phyloP scores from a whole-genome alignment of 768 basidiomycete species.

The Trametes maxima region DNA sequence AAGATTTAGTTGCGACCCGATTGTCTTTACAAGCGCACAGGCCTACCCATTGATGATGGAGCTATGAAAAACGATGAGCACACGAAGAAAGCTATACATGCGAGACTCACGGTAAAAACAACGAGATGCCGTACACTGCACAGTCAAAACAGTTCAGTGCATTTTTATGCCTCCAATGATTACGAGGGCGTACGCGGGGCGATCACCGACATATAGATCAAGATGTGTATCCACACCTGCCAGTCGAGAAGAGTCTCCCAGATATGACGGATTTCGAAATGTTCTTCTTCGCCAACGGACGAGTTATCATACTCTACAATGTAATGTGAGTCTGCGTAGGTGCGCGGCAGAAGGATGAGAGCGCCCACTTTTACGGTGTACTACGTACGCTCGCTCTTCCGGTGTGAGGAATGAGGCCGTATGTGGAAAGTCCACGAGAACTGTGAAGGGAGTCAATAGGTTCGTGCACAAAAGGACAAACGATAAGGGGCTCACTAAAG shows the following conservation, averaged over 20 bases:
- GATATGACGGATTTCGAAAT: constrained; percentile 55
- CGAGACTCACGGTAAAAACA: constrained; percentile 74
- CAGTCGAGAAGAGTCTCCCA: constrained; percentile 60
- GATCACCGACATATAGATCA: constrained; percentile 60
- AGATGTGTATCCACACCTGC: constrained; percentile 49
- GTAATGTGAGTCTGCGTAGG: constrained; percentile 30
- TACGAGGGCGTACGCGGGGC: constrained; percentile 53
- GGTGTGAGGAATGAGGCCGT: constrained; percentile 63
- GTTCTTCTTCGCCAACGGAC: constrained; percentile 62
- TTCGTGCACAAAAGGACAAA: neutral
- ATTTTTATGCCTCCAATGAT: neutral
- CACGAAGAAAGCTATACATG: no score
- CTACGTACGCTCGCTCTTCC: constrained; percentile 56
- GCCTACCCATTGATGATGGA: constrained; percentile 17
- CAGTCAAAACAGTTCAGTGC: neutral
- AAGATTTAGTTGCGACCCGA: neutral
- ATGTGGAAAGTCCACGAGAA: constrained; percentile 62
- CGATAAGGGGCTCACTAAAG: neutral
- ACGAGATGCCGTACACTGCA: constrained; percentile 67
- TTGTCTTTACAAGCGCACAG: no score
- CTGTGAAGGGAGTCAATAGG: constrained; percentile 31
- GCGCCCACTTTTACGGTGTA: constrained; percentile 15
- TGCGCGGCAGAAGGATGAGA: neutral
- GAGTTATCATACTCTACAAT: constrained; percentile 57
- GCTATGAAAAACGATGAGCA: no score